Evolutionary conservation across 441 rosid genomes (phyloP).

Genomic region (Populus trichocarpa): DNA sequence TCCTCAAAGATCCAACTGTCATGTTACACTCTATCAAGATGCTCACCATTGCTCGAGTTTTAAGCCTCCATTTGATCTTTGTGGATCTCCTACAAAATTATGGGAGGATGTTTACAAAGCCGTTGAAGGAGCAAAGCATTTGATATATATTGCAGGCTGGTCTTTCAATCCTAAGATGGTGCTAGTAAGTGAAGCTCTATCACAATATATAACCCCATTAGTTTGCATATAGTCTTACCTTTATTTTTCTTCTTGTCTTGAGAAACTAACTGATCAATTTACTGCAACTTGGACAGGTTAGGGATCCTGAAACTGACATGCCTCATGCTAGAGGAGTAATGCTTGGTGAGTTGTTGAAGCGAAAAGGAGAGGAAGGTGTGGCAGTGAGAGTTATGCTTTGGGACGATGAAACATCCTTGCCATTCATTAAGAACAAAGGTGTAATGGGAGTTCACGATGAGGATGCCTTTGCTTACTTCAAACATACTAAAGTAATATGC

Average conservation of each 20-base stretch:
- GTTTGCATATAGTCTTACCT: not conserved
- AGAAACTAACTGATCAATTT: too few relatives aligned
- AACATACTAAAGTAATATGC: constrained; percentile 65
- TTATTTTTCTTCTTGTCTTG: not conserved
- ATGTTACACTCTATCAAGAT: constrained; percentile 69
- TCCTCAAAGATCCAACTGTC: constrained; percentile 72
- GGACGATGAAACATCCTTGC: constrained; percentile 81
- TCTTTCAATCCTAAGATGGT: constrained; percentile 74
- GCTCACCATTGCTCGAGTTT: constrained; percentile 56
- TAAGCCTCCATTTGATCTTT: constrained; percentile 45
- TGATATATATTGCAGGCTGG: constrained; percentile 89
- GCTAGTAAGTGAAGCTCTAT: constrained; percentile 39
- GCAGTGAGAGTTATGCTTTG: constrained; percentile 83
- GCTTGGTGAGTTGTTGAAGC: constrained; percentile 65
- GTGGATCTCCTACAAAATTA: constrained; percentile 49
- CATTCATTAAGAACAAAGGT: constrained; percentile 78
- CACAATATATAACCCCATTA: not conserved
- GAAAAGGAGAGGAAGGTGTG: constrained; percentile 77
- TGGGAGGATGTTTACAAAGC: constrained; percentile 88
- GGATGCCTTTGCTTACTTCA: constrained; percentile 63
- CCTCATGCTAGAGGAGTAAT: constrained; percentile 62
- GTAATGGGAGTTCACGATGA: constrained; percentile 79
- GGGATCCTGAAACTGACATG: constrained; percentile 59
- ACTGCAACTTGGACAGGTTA: constrained; percentile 36
- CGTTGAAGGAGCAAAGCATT: constrained; percentile 65